Percentiles rank a stretch among this genome's conserved stretches.
Conservation (phyloP, 441 rosid genomes). For the Corymbia citriodora region DNA sequence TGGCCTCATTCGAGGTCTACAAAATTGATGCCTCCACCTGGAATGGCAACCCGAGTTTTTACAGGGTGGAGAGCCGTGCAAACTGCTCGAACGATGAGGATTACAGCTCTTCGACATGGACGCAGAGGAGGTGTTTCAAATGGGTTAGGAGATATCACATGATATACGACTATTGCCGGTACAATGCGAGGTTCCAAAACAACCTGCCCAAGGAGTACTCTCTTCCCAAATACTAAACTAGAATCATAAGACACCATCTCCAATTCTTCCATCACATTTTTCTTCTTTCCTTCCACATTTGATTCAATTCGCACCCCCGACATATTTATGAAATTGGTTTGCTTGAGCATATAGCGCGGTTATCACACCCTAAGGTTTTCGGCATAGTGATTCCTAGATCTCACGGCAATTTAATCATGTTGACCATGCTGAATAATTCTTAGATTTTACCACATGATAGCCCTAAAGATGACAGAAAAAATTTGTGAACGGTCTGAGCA, state of each 20-base stretch:
- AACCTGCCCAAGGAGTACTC: constrained; percentile 39
- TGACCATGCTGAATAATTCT: too few species aligned
- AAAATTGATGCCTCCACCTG: constrained; percentile 59
- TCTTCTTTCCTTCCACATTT: too few species aligned
- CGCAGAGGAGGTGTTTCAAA: constrained; percentile 64
- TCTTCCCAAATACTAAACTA: constrained; percentile 41
- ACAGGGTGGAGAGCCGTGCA: constrained; percentile 35
- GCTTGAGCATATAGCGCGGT: too few species aligned
- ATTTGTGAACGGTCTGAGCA: too few species aligned
- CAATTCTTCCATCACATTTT: too few species aligned
- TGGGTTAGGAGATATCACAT: constrained; percentile 69
- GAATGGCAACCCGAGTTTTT: constrained; percentile 46
- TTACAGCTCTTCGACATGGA: constrained; percentile 35
- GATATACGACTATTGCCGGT: constrained; percentile 72
- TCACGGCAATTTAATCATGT: too few species aligned
- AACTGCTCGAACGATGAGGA: constrained; percentile 64
- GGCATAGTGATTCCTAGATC: too few species aligned
- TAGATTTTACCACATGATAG: too few species aligned
- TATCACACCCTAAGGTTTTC: rapidly evolving
- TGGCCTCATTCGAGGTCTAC: constrained; percentile 58
- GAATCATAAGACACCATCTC: too few species aligned
- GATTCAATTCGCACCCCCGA: too few species aligned
- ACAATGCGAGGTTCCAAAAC: constrained; percentile 48
- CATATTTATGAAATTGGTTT: too few species aligned
- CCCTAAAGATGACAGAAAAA: too few species aligned